Percentiles rank a stretch among this genome's conserved stretches.
Evolutionary conservation across 108 stramenopile genomes (phyloP).

Genomic region (Cyclostephanos invisitatus): DNA sequence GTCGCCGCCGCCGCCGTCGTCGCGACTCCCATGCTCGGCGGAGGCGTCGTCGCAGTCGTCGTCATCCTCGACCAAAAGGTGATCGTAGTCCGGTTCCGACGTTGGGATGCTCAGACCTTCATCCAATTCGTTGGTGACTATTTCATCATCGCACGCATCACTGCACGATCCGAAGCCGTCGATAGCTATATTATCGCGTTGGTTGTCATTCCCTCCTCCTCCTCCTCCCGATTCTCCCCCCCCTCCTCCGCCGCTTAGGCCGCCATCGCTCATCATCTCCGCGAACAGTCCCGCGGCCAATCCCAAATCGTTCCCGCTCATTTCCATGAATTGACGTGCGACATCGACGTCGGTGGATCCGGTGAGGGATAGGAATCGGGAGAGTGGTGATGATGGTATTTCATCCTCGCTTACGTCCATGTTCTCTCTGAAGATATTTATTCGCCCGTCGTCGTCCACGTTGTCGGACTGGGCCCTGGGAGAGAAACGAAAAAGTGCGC

Average conservation of each 20-base stretch:
- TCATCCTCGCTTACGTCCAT: background rate
- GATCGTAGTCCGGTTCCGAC: conserved; percentile 31
- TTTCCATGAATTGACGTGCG: conserved; percentile 69
- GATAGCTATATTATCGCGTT: background rate
- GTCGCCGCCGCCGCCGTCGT: background rate
- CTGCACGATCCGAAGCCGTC: background rate
- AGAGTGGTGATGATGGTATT: conserved; percentile 13
- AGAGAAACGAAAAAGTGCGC: too few species aligned
- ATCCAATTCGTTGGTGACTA: background rate
- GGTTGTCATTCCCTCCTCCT: background rate
- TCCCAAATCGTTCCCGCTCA: conserved; percentile 65
- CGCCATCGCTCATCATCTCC: conserved; percentile 27
- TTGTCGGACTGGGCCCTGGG: too few species aligned
- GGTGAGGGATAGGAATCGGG: conserved; percentile 71
- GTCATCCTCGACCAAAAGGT: conserved; percentile 1
- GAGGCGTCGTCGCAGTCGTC: too few species aligned
- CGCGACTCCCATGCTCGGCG: background rate
- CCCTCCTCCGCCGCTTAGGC: background rate
- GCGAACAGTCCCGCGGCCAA: conserved; percentile 62
- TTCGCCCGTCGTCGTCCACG: too few species aligned
- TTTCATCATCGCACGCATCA: background rate
- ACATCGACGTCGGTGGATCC: conserved; percentile 53
- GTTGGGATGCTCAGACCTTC: background rate
- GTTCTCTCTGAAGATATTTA: too few species aligned
- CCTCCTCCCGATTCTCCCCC: background rate